Base-by-base conservation (phyloP, 257 asterid species). In the Solanum chilense region DNA sequence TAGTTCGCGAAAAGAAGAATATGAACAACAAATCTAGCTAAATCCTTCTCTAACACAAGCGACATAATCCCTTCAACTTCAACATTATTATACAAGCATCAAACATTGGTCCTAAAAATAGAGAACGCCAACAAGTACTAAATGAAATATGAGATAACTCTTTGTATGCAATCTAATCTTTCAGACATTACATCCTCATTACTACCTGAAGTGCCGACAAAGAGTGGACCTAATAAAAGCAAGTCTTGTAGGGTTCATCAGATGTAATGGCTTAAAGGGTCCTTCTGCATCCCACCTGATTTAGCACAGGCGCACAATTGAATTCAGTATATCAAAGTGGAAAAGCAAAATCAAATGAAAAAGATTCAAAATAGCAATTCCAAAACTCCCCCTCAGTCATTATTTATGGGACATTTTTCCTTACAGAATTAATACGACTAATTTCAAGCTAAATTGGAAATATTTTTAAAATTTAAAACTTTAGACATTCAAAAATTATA, bases 281-380 rank as follows among this genome's bases (percentile, higher is more conserved):
- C 99, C 99, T 86, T 97, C 98, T 12, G 96, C 94, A 90, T 97
- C 96, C 99, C 99, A 97, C 99, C 98, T 97, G 82, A 80, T 73
- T 71, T 49, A 1, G 7, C 1, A 2, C 15, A 25, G 2, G 4
- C n/a, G 4, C 27, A 85, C 13, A 25, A 4, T 23, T 14, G n/a
- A 25, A 4, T 29, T 80, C 2, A 77, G 2, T 77, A 76, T 27
- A 74, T 74, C 18, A 74, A 74, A 74, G 27, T 35, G 9, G 31
- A 1, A 1, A 74, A 21, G 52, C 82, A 74, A 74, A 74, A 10
- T 74, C 0, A 52, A 74, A 39, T 35, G 29, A 2, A 20, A 35
- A 73, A 35, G 47, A 73, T 73, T 0, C 25, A 35, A 37, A 73
- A 73, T 37, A 37, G 11, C 81, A 73, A 37, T 35, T 0, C 49